These are phyloP conservation scores for Phytophthora fragariaefolia DNA, from an alignment of 352 stramenopile genomes.

Conservation along the genomic window DNA sequence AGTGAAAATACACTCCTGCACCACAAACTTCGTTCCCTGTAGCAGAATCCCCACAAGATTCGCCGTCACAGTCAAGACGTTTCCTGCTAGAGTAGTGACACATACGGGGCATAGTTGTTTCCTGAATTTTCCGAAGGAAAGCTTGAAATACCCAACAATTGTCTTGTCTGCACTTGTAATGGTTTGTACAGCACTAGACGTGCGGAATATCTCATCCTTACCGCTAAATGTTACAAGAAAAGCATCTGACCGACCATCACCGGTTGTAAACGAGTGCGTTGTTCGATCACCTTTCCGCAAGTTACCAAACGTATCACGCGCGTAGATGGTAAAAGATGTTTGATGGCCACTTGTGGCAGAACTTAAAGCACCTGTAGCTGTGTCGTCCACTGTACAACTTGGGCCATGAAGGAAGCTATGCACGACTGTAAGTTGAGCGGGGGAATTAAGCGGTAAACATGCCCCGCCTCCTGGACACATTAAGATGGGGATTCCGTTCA, in stretches of 20 bases:
- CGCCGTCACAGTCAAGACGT: slow-evolving; percentile 63
- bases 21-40: slow-evolving; percentile 61
- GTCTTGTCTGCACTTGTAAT: slow-evolving; percentile 42
- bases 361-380: slow-evolving; percentile 71
- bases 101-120: slow-evolving; percentile 62
- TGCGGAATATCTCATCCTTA: slow-evolving; percentile 69
- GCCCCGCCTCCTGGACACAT: slow-evolving; percentile 82
- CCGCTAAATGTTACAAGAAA: slow-evolving; percentile 91
- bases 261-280: slow-evolving; percentile 69
- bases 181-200: slow-evolving; percentile 91
- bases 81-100: slow-evolving; percentile 48
- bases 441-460: slow-evolving; percentile 54
- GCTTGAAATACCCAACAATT: slow-evolving; percentile 62
- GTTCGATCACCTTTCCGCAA: slow-evolving; percentile 78
- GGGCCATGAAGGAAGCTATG: slow-evolving; percentile 89
- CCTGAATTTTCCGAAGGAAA: slow-evolving; percentile 74
- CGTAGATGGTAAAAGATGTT: slow-evolving; percentile 88
- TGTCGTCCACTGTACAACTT: slow-evolving; percentile 87
- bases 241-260: slow-evolving; percentile 89
- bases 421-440: slow-evolving; percentile 86
- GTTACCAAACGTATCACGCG: slow-evolving; percentile 95
- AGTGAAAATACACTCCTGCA: slow-evolving; percentile 80
- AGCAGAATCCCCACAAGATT: slow-evolving; percentile 73
- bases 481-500: slow-evolving; percentile 89
- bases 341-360: slow-evolving; percentile 82